Conservation (phyloP, 1,284 basidiomycete species). For the Puccinia brachypodii region DNA sequence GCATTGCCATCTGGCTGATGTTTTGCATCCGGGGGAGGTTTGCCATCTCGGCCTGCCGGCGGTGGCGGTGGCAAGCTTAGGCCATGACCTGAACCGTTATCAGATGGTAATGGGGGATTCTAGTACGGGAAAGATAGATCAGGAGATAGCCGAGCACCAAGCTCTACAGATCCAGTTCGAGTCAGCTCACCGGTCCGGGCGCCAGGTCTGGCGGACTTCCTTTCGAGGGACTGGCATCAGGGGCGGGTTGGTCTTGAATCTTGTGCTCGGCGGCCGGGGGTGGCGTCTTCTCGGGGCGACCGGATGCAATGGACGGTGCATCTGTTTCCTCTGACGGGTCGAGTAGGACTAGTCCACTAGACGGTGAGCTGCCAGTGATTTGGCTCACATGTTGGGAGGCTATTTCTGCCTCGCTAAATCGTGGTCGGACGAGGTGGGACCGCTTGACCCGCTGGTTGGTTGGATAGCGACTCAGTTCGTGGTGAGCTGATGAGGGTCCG, state of each 20-base stretch:
- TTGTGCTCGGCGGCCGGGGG: neutral
- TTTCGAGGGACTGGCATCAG: neutral
- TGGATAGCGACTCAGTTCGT: neutral
- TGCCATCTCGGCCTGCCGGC: no score
- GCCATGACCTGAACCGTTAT: neutral
- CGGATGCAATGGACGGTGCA: neutral
- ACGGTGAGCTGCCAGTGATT: neutral
- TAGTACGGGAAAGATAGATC: neutral
- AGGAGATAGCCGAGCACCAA: neutral
- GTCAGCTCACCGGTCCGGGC: neutral
- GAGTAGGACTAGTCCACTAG: neutral
- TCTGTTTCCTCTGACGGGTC: neutral
- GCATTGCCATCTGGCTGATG: neutral
- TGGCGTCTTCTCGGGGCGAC: neutral
- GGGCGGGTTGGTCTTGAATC: neutral
- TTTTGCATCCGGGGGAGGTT: neutral
- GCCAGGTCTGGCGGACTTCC: neutral
- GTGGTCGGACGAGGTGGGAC: neutral
- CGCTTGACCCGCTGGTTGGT: neutral
- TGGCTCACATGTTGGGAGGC: neutral
- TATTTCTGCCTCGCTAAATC: neutral
- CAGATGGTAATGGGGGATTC: neutral
- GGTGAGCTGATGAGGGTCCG: neutral
- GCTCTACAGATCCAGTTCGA: neutral
- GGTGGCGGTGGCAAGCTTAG: no score